Base-by-base conservation (phyloP, 2,329 filamentous ascomycete genomes). In the Ophidiomyces ophidiicola region DNA sequence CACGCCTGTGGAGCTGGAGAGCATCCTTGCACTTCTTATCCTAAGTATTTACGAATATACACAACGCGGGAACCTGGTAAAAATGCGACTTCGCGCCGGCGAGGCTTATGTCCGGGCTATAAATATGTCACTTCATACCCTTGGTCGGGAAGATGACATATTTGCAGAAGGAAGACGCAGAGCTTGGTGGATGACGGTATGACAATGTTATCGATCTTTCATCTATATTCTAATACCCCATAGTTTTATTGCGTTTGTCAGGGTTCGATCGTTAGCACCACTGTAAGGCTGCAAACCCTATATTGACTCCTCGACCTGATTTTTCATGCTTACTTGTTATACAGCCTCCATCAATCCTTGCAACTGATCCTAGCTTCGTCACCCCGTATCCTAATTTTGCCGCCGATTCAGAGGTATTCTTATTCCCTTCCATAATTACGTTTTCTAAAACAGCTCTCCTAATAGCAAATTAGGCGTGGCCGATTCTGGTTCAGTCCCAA, bases 161-260 rank as follows among this genome's bases (percentile, higher is more conserved):
- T 63, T 55, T 35, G 48, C 58, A 4, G 63, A 67, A 46, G 62
- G 61, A 29, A 57, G 53, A 38, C 53, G 62, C 30, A 55, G 63
- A 50, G 61, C 62, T 28, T 67, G 63, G 63, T 67, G 63, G 63
- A 67, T 67, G 63, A 66, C 61, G 44, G 63, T 66, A 53, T 39
- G 53, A 15, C 18, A 32, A 24, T 24, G 4, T 18, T 11, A 15
- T 19, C 17, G n/a, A 17, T 4, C n/a, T n/a, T n/a, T n/a, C n/a
- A n/a, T n/a, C n/a, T 7, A 12, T 18, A 20, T 26, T 34, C 26
- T 41, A 41, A 34, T 12, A 5, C 29, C 6, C 6, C 12, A 17
- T 32, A 66, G 61, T 67, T 64, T 43, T 63, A 64, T 43, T 62
- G 59, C 43, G 57, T 63, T 26, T 54, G 63, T 17, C 63, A 67